These are phyloP conservation scores for Flaveria bidentis DNA, from an alignment of 129 eudicot species.

Conservation along the genomic window DNA sequence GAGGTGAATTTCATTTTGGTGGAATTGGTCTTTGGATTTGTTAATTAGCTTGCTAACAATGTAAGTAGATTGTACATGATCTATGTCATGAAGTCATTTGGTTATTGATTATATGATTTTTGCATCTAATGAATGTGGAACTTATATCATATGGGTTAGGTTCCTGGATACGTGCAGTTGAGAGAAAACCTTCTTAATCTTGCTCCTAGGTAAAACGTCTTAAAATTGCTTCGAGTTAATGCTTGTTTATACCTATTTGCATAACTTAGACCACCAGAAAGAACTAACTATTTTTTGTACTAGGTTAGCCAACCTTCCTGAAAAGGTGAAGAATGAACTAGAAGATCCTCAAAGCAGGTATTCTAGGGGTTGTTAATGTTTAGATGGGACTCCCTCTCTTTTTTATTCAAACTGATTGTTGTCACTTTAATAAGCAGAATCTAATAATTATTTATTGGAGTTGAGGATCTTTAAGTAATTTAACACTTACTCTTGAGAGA, in stretches of 20 bases:
- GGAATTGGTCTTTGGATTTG: neutral
- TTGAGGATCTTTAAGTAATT: neutral
- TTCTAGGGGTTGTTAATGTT: neutral
- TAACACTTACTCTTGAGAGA: neutral
- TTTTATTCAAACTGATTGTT: neutral
- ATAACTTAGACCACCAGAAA: neutral
- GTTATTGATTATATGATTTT: slow-evolving; percentile 14
- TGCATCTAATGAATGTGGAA: neutral
- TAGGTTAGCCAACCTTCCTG: slow-evolving; percentile 85
- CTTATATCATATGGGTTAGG: slow-evolving; percentile 41
- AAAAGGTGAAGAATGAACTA: slow-evolving; percentile 64
- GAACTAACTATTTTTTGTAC: neutral
- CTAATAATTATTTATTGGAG: neutral
- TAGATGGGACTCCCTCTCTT: neutral
- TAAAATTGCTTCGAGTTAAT: neutral
- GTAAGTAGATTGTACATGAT: neutral
- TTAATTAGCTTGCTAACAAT: neutral
- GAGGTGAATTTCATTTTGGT: neutral
- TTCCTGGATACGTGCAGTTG: slow-evolving; percentile 69
- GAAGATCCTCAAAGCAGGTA: slow-evolving; percentile 93
- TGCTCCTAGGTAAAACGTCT: slow-evolving; percentile 69
- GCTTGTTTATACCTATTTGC: neutral
- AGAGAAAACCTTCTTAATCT: slow-evolving; percentile 75
- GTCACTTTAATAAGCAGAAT: neutral
- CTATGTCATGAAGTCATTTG: neutral